Evolutionary conservation across 2,329 filamentous ascomycete genomes (phyloP), one percentile per base, ranked within the genome.

Genomic region (Rugonectria rugulosa): DNA sequence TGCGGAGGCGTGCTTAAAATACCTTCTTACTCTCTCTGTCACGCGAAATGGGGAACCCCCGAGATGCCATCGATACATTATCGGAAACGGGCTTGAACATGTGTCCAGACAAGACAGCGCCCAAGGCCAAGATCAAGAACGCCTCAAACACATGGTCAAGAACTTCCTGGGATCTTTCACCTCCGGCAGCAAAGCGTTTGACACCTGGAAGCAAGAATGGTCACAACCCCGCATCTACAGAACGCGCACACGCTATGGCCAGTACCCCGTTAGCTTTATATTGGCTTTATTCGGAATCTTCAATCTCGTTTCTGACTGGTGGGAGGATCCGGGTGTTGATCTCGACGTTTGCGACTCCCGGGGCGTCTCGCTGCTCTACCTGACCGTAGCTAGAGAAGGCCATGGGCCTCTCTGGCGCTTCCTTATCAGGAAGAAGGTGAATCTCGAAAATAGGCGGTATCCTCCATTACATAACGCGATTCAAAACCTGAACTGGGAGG

Each of bases 1-100:
- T 19, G 41, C 40, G 5, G 47, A 24, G 24, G 41, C 27, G 4
- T 47, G 50, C n/a, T n/a, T 58, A 0, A 54, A 58, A 24, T 54
- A 31, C n/a, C 34, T 54, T 12, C 34, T 37, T 29, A 12, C 26
- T n/a, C n/a, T n/a, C n/a, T n/a, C n/a, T n/a, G n/a, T n/a, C n/a
- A n/a, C n/a, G n/a, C n/a, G n/a, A n/a, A n/a, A n/a, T n/a, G n/a
- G n/a, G n/a, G n/a, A n/a, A n/a, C n/a, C n/a, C n/a, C n/a, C n/a
- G n/a, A n/a, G n/a, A n/a, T n/a, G n/a, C n/a, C n/a, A 32, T 6
- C 8, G 14, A 14, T 32, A 32, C 29, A n/a, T 32, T 9, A 6
- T 32, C 29, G 6, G 5, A 32, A 6, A n/a, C 11, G 29, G 6
- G 8, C 11, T 32, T n/a, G 11, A 32, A n/a, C 29, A 32, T n/a